Evolutionary conservation across 176 grass and related monocot species (phyloP), one percentile per base, ranked within the genome.

Genomic region (Poa pratensis): DNA sequence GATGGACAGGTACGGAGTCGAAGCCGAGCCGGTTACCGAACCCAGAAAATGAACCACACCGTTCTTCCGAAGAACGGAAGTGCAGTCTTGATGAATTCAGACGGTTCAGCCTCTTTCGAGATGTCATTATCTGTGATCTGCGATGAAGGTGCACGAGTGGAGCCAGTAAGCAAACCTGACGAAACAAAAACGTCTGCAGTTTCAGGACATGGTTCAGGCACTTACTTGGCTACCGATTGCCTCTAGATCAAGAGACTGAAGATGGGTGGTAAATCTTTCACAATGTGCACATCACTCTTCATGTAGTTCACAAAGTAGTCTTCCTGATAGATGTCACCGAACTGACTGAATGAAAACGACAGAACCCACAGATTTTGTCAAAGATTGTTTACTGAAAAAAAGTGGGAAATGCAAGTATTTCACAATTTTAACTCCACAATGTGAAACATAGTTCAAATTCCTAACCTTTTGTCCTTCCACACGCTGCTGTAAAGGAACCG

Each of bases 11-110:
- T 18, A 98, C 80, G 12, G 96, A 91, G 73, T 98, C 96, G 86
- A 98, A 98, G 61, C 91, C 89, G 9, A 98, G 90, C 48, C 96
- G 88, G 92, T 98, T 98, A 54, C 96, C 93, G 66, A 98, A 96
- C n/a, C 93, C 96, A 95, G 78, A 80, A 98, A 98, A 89, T 98
- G 96, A 50, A 98, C 88, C 0, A 94, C 70, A 0, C 83, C 78
- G 18, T 94, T 94, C 85, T 83, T 86, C 82, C 42, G 73, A 5
- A 98, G 91, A 78, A 95, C 72, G 96, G 96, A 66, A 94, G 91
- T 3, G 92, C 81, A 13, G 48, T 45, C 82, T 88, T 78, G 45
- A 94, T 80, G 87, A 94, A 94, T 60, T 98, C 92, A 2, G 80
- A 91, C 40, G 96, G 96, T 7, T 86, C 82, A 9, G 96, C 88